Base-by-base conservation (phyloP, 331 rosid genomes). In the Quercus lobata region DNA sequence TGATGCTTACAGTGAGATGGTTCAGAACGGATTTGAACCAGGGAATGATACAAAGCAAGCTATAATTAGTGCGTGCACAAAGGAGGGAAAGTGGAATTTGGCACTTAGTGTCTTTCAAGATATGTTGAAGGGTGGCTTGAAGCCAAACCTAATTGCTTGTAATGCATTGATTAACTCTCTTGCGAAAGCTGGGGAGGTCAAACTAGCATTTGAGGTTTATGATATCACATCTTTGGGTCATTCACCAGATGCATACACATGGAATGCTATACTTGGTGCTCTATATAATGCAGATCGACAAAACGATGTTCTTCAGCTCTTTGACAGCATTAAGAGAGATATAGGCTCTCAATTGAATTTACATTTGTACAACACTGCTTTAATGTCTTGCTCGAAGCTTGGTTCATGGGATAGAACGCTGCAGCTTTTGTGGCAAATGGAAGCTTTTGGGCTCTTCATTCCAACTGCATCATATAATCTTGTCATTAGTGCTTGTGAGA, bases 341-440 rank as follows among this genome's bases (percentile, higher is more conserved):
- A 75, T 71, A 60, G 73, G 57, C 44, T 61, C 75, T 32, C 82
- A 76, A 44, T 63, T 90, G 82, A 90, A 89, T 70, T 60, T 69
- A 16, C 97, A 92, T 78, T 65, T 92, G 76, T 94, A 81, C 90
- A 90, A 94, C 69, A 78, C 85, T 27, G 92, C 88, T 86, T 82
- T 92, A 32, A 72, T 84, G 85, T 90, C 96, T 70, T 94, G 97
- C 84, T 91, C 93, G 1, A 92, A 92, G 91, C 97, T 94, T 17
- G 81, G 92, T 61, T 80, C 88, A 72, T 94, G 95, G 97, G 90
- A 86, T 32, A 89, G 79, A 74, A 92, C 98, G 63, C 19, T 92
- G 44, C 92, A 91, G 86, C 81, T 92, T 84, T 71, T 94, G 77
- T 94, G 97, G 97, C 89, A 86, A 80, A 88, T 94, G 89, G 97